Base-by-base conservation (phyloP, 75 land plant genomes). In the Sequoia sempervirens region DNA sequence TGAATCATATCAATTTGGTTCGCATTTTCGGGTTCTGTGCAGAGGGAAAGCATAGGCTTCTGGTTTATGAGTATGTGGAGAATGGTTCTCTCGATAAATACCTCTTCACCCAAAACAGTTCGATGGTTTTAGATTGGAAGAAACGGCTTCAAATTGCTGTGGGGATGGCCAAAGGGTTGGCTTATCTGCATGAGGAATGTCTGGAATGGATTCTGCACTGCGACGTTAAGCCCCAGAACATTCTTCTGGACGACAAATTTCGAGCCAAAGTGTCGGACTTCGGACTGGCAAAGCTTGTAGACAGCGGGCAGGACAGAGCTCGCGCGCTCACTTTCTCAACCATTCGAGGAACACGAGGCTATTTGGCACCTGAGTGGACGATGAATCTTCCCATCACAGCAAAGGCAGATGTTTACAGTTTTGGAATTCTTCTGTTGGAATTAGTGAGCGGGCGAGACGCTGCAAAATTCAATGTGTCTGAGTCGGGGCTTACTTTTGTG, bases 311-410 rank as follows among this genome's bases (percentile, higher is more conserved):
- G 1, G 41, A 40, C 41, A 40, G 41, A 13, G 89, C 85, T 54
- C 82, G 84, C 43, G 76, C 56, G 18, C 73, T 75, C 12, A 28
- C 28, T 12, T 80, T 82, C 37, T 82, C 86, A 0, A 82, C 81
- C 52, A 89, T 89, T 50, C 84, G 88, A 85, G 90, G 90, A 45
- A 90, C 91, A 17, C 87, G 66, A 66, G 88, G 87, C 2, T 87
- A 87, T 53, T 15, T 87, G 38, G 88, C 88, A 20, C 85, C 86
- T 2, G 88, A 87, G 47, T 84, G 85, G 85, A 14, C 36, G 0
- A 74, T 84, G 83, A 52, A n/a, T 17, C 32, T 61, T 1, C 68
- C 76, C 9, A 82, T 85, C 64, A 82, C 89, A 11, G 74, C 58
- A 14, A 85, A 82, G 50, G 81, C 53, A 30, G 89, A 88, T 37